phyloP scores from a whole-genome alignment of 768 basidiomycete genomes.

The Cytidiella melzeri region DNA sequence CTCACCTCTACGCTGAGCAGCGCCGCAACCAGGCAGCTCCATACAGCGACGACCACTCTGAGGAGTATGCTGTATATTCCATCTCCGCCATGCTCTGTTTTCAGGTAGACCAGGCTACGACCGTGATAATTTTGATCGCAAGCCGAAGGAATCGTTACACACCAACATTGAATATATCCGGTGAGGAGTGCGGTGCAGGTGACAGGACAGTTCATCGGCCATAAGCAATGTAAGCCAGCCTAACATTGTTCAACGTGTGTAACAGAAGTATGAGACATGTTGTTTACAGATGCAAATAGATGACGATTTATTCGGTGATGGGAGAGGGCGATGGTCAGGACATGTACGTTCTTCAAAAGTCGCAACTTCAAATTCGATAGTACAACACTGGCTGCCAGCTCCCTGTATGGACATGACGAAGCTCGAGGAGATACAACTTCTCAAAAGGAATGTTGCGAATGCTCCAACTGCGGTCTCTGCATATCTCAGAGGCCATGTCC shows the following conservation, averaged over 20 bases:
- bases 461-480: background rate
- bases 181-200: too few relatives aligned
- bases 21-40: too few relatives aligned
- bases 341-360: background rate
- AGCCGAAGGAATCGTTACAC: too few relatives aligned
- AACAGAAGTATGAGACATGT: background rate
- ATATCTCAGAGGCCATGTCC: too few relatives aligned
- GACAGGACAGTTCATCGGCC: background rate
- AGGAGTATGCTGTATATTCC: too few relatives aligned
- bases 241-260: background rate
- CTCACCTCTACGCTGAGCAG: too few relatives aligned
- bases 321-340: background rate
- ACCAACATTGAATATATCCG: too few relatives aligned
- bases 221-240: background rate
- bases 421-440: background rate
- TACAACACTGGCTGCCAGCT: conserved; percentile 11
- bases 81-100: too few relatives aligned
- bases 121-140: too few relatives aligned
- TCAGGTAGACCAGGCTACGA: too few relatives aligned
- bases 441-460: background rate
- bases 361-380: background rate
- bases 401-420: background rate
- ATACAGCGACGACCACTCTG: too few relatives aligned
- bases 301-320: background rate
- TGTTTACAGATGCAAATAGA: background rate